Base-by-base conservation (phyloP, 257 asterid genomes). In the Solanum paucissectum region DNA sequence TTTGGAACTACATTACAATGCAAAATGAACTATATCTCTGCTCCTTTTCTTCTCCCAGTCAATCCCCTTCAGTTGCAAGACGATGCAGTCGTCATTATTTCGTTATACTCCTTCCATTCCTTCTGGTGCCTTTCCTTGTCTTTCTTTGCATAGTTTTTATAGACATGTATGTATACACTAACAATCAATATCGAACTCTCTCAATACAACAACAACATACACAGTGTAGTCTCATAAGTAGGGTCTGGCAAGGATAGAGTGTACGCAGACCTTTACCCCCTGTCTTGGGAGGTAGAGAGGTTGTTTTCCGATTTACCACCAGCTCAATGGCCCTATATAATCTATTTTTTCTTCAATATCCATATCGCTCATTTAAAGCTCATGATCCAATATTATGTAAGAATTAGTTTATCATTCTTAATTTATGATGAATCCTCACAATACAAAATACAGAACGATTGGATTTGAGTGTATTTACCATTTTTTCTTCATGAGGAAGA, bases 101-200 rank as follows among this genome's bases (percentile, higher is more conserved):
- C 2, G 16, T 44, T 44, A 44, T 44, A 44, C 52, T 44, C 52
- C 49, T 88, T 86, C 92, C 94, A 66, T 83, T 95, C 98, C 16
- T 85, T 90, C 84, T 91, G 91, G 89, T 94, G 93, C 90, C 98
- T 93, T 32, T 93, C 98, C 91, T 94, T 96, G 86, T 96, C 99
- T 92, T 91, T 88, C 91, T 89, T 42, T 8, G 95, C 97, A 81
- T 91, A 88, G 44, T 88, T 76, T 52, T 94, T 94, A 87, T 95
- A 96, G 75, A 94, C 94, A 98, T 95, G 91, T 27, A 77, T 96
- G 91, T 46, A 77, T 7, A 75, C 62, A 84, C 8, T 12, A 62
- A 29, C 85, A 27, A 81, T 46, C 85, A 81, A 12, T 49, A 81
- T 44, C n/a, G 7, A 75, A 21, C 83, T 74, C 33, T 11, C 5